Evolutionary conservation across 1,139 yeast species (phyloP), one percentile per base, ranked within the genome.

Genomic region (Pichia sp.): DNA sequence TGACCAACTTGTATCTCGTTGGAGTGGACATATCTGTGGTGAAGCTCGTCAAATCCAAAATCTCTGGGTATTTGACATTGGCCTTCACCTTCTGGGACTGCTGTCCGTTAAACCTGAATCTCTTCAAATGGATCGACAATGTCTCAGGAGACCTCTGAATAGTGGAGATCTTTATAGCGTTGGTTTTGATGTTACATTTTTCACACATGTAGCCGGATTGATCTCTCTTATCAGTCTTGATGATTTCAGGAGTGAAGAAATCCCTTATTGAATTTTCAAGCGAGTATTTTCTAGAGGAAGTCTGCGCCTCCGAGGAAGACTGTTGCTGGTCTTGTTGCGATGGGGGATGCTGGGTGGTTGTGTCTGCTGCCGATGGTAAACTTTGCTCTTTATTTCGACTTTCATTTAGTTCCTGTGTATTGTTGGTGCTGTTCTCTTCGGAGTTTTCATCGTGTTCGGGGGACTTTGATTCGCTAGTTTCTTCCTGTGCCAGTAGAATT

Each of bases 121-220:
- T 76, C 66, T 93, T 93, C 63, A 93, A 74, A 69, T 93, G 98
- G 41, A 93, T 79, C 6, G 90, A 77, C 57, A 93, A 74, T 30
- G 95, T 84, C 66, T 93, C 97, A 2, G 99, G 98, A 0, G 96
- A 87, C 47, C 83, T 76, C 54, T 85, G 81, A 49, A 93, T 86
- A 42, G 84, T 77, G 50, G 87, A 82, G 42, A 80, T 79, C 65
- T 95, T 93, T 50, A 80, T 71, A 8, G 98, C 98, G 57, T 79
- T 80, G 0, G 96, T 87, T 46, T 83, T 77, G 60, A 78, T 75
- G 58, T 86, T 78, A 73, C 99, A 93, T 57, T 83, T 82, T 57
- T 90, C 97, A 71, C 99, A 93, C 58, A 79, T 80, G 68, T 93
- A 93, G 3, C 93, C 93, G 1, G 76, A 68, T 56, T 75, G 74